Conservation (phyloP, 2,329 filamentous ascomycete species). For the Penicillium sp. region DNA sequence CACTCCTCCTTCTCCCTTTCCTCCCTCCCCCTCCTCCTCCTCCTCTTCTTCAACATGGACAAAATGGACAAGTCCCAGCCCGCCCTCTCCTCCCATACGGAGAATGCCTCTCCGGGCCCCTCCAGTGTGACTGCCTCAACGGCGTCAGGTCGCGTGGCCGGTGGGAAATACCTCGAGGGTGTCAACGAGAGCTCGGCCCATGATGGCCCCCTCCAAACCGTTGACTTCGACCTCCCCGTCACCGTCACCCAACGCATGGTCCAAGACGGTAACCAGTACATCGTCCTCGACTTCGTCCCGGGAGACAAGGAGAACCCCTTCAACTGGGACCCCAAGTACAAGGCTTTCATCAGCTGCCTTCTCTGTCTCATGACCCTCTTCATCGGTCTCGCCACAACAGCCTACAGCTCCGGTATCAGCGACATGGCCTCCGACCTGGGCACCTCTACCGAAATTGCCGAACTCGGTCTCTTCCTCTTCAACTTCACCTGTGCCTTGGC, state of each 20-base stretch:
- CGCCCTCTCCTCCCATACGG: too few relatives aligned
- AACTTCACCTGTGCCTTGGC: slow-evolving; percentile 44
- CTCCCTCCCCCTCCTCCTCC: too few relatives aligned
- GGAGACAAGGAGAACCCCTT: slow-evolving; percentile 46
- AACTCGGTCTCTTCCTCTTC: slow-evolving; percentile 45
- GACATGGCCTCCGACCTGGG: slow-evolving; percentile 42
- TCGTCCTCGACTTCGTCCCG: slow-evolving; percentile 41
- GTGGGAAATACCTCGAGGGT: too few relatives aligned
- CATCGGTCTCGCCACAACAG: slow-evolving; percentile 47
- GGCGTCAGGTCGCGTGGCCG: too few relatives aligned
- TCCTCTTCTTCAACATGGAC: too few relatives aligned
- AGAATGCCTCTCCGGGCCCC: too few relatives aligned
- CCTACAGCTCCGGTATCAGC: slow-evolving; percentile 44
- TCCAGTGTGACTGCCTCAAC: too few relatives aligned
- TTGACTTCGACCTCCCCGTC: slow-evolving; percentile 44
- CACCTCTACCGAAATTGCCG: slow-evolving; percentile 39
- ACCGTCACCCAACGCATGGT: slow-evolving; percentile 38
- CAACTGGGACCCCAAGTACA: slow-evolving; percentile 46
- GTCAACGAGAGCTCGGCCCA: too few relatives aligned
- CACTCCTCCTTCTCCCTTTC: too few relatives aligned
- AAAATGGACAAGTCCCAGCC: too few relatives aligned
- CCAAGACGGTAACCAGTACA: slow-evolving; percentile 39
- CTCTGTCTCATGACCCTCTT: slow-evolving; percentile 48
- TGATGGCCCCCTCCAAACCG: too few relatives aligned
- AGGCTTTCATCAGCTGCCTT: slow-evolving; percentile 41